Evolutionary conservation across 2,329 filamentous ascomycete species (phyloP).

Genomic region (Fusarium hainanense): DNA sequence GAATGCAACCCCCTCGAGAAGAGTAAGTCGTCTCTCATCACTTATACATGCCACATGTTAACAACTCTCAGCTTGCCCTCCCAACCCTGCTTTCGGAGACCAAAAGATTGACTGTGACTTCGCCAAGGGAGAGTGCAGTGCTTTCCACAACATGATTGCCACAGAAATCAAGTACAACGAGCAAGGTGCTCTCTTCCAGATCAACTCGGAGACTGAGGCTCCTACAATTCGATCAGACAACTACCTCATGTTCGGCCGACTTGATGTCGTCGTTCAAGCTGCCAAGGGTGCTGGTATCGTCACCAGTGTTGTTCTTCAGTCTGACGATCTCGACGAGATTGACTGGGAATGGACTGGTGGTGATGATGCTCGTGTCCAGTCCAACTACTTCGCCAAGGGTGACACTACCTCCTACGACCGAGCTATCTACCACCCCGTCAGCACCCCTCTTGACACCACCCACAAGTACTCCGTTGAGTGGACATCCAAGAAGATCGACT

Average conservation of each 20-base stretch:
- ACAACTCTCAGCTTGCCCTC: conserved; percentile 67
- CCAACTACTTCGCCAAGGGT: conserved; percentile 86
- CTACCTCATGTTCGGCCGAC: conserved; percentile 96
- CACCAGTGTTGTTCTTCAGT: conserved; percentile 89
- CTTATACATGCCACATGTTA: background rate
- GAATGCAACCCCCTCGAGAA: conserved; percentile 65
- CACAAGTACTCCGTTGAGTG: conserved; percentile 78
- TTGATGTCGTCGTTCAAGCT: conserved; percentile 82
- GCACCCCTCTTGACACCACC: conserved; percentile 64
- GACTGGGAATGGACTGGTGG: conserved; percentile 96
- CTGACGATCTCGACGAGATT: conserved; percentile 86
- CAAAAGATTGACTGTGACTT: conserved; percentile 73
- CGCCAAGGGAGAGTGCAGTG: conserved; percentile 73
- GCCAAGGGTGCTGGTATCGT: conserved; percentile 87
- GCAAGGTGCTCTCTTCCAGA: conserved; percentile 70
- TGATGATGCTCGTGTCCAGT: conserved; percentile 79
- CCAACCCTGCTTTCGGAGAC: conserved; percentile 80
- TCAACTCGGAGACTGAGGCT: conserved; percentile 72
- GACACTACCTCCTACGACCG: conserved; percentile 77
- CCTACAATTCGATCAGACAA: conserved; percentile 81
- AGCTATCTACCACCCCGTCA: conserved; percentile 69
- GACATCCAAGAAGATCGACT: conserved; percentile 71
- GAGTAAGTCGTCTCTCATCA: conserved; percentile 49
- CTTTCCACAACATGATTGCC: conserved; percentile 60
- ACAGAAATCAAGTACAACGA: conserved; percentile 61